phyloP scores from a whole-genome alignment of 2,329 filamentous ascomycete species.

The Verticillium klebahnii region DNA sequence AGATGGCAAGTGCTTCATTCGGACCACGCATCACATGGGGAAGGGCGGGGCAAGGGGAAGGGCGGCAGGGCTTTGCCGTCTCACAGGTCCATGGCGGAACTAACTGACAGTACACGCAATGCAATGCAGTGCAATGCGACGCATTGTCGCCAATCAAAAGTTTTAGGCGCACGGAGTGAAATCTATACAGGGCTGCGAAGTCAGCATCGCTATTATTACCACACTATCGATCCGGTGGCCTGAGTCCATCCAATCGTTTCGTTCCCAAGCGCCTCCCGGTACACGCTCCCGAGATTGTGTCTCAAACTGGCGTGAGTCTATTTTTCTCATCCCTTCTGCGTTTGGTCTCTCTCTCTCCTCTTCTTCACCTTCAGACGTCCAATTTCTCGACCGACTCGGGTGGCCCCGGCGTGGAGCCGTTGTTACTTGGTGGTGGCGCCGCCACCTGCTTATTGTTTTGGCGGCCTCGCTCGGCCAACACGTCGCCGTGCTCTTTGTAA shows the following conservation, averaged over 20 bases:
- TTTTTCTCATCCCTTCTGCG: neutral
- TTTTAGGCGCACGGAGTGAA: neutral
- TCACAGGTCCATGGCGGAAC: neutral
- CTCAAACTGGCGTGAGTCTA: neutral
- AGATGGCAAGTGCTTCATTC: neutral
- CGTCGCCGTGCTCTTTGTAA: conserved; percentile 27
- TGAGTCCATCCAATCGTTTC: neutral
- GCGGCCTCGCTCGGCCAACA: conserved; percentile 11
- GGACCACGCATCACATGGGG: neutral
- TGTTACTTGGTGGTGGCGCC: neutral
- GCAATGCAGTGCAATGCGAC: neutral
- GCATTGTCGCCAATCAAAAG: neutral
- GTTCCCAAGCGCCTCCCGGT: neutral
- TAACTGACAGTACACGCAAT: neutral
- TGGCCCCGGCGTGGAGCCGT: neutral
- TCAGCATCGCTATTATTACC: neutral
- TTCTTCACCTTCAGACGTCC: neutral
- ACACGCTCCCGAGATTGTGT: neutral
- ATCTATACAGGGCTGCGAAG: neutral
- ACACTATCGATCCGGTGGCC: neutral
- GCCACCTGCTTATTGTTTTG: neutral
- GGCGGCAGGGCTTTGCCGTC: neutral
- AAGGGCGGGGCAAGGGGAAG: neutral
- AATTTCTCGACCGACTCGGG: neutral
- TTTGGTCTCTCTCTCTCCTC: neutral